Conservation (phyloP, 208 protist species). For the Trypanosoma congolense region DNA sequence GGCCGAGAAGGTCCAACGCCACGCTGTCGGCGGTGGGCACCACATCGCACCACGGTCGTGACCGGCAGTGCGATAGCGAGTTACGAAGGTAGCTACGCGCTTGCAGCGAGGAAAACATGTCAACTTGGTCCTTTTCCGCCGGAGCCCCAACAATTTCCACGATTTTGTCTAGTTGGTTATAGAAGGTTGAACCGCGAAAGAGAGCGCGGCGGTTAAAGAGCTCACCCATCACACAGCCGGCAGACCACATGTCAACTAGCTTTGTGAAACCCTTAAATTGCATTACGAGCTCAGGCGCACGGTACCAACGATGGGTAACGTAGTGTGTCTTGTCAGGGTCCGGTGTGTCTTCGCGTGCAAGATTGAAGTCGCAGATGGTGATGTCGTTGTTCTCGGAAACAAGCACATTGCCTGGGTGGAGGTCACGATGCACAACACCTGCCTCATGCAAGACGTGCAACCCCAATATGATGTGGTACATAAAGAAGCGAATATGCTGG, state of each 20-base stretch:
- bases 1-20: slow-evolving; percentile 75
- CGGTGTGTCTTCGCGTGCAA: slow-evolving; percentile 88
- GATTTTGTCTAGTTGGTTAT: slow-evolving; percentile 91
- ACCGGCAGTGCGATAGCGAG: slow-evolving; percentile 57
- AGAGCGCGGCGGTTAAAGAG: slow-evolving; percentile 89
- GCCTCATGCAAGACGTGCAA: slow-evolving; percentile 92
- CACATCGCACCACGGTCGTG: slow-evolving; percentile 48
- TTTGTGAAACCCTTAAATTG: slow-evolving; percentile 93
- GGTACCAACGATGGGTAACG: slow-evolving; percentile 95
- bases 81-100: slow-evolving; percentile 81
- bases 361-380: slow-evolving; percentile 96
- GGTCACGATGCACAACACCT: slow-evolving; percentile 88
- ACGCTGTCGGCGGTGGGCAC: slow-evolving; percentile 60
- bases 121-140: slow-evolving; percentile 78
- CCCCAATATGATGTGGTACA: slow-evolving; percentile 94
- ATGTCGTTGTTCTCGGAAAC: slow-evolving; percentile 92
- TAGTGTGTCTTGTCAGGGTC: slow-evolving; percentile 91
- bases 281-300: slow-evolving; percentile 96
- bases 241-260: slow-evolving; percentile 87
- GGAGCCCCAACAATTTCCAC: slow-evolving; percentile 90
- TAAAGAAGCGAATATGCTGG: slow-evolving; percentile 95
- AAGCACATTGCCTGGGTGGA: slow-evolving; percentile 87
- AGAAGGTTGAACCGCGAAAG: slow-evolving; percentile 89
- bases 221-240: slow-evolving; percentile 88
- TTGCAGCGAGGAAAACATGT: slow-evolving; percentile 76